Base-by-base conservation (phyloP, 495 filamentous ascomycete species). In the Terfezia claveryi region DNA sequence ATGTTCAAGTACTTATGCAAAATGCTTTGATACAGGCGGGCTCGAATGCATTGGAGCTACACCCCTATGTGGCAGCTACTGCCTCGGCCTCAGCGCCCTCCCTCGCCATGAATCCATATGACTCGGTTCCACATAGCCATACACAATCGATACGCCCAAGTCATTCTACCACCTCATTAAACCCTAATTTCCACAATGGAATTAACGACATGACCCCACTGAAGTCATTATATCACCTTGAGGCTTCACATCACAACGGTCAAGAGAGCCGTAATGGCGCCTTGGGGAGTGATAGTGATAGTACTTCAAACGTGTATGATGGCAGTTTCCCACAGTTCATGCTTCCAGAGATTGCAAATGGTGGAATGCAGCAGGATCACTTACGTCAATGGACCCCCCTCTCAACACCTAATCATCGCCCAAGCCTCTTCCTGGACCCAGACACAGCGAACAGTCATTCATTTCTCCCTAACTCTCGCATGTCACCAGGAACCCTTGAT, bases 1-100 rank as follows among this genome's bases (percentile, higher is more conserved):
- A 62, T 62, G 53, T 62, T 46, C 41, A 46, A 46, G 12, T 46
- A 20, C 41, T 46, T 46, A 46, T 46, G 41, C 41, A 20, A 14
- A 20, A 46, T 14, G 41, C 14, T 20, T 46, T 46, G 14, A 46
- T 14, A 46, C 41, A 46, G 41, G 41, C 41, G 12, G 41, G 41
- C 12, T 46, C 41, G 41, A 14, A 14, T 20, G 17, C 12, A 14
- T 2, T 46, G 12, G 41, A 46, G 14, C 14, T 14, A 46, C 41
- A 14, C 4, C 12, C 0, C 41, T 46, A 14, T 46, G 12, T 8
- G 41, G 14, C 41, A 14, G 41, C 41, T 46, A 20, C 41, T 14
- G 41, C 41, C 12, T 14, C 41, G 17, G 41, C 41, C 4, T 14
- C 41, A 46, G 41, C 14, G 41, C 14, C 41, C 41, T 20, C 12